Evolutionary conservation across 768 basidiomycete genomes (phyloP).

Genomic region (Flagelloscypha sp.): DNA sequence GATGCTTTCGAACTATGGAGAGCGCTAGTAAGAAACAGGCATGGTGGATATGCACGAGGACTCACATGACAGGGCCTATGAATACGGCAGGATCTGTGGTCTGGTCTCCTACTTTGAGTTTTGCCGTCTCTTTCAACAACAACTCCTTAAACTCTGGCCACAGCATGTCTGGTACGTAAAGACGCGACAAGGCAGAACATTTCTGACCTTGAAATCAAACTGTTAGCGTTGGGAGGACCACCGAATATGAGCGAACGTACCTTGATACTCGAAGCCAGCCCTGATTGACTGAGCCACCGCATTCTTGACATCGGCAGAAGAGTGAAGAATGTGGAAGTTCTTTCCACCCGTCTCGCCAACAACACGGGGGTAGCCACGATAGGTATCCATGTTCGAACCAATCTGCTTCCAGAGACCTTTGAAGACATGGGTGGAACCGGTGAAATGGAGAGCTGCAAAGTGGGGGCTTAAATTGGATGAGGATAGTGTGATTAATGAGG

Average conservation of each 20-base stretch:
- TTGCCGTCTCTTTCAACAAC: slow-evolving; percentile 64
- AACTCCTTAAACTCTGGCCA: slow-evolving; percentile 84
- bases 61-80: slow-evolving; percentile 93
- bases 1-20: slow-evolving; percentile 64
- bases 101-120: slow-evolving; percentile 78
- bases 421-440: slow-evolving; percentile 92
- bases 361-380: slow-evolving; percentile 85
- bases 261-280: slow-evolving; percentile 93
- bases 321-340: slow-evolving; percentile 95
- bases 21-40: neutral
- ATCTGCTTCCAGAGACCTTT: slow-evolving; percentile 96
- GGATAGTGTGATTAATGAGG: slow-evolving; percentile 62
- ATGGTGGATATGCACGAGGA: slow-evolving; percentile 4
- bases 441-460: slow-evolving; percentile 93
- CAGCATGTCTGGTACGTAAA: slow-evolving; percentile 81
- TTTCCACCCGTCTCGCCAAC: slow-evolving; percentile 99
- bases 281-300: slow-evolving; percentile 87
- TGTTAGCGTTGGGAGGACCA: neutral
- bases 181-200: slow-evolving; percentile 87
- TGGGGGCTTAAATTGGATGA: no score
- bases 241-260: slow-evolving; percentile 24
- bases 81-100: slow-evolving; percentile 78
- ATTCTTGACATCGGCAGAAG: slow-evolving; percentile 77
- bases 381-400: slow-evolving; percentile 76
- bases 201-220: slow-evolving; percentile 62